phyloP scores from a whole-genome alignment of 176 grass and related monocot genomes.

The Musa acuminata region DNA sequence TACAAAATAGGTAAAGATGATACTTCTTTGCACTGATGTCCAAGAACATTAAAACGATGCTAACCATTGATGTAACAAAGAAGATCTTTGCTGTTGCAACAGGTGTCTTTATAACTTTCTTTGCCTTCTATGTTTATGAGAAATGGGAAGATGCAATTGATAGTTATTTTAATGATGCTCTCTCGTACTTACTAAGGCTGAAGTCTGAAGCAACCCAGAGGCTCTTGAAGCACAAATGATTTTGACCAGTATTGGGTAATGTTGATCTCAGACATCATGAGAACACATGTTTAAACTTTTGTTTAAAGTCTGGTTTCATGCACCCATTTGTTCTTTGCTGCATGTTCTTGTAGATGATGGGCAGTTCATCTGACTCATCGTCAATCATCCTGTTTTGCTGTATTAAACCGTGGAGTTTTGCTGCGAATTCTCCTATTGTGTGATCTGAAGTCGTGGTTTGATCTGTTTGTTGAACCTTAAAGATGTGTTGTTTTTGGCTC shows the following conservation, averaged over 20 bases:
- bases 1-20: slow-evolving; percentile 68
- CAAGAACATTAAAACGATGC: background rate
- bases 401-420: background rate
- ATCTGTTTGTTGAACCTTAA: too few relatives aligned
- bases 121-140: slow-evolving; percentile 69
- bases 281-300: background rate
- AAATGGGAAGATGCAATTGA: slow-evolving; percentile 83
- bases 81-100: slow-evolving; percentile 9
- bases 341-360: background rate
- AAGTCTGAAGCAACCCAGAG: slow-evolving; percentile 39
- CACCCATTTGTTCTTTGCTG: background rate
- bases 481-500: too few relatives aligned
- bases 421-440: too few relatives aligned
- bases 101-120: slow-evolving; percentile 65
- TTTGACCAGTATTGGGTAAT: background rate
- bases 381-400: background rate
- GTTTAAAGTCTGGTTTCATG: background rate
- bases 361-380: background rate
- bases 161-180: slow-evolving; percentile 25
- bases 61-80: background rate
- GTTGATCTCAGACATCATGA: background rate
- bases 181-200: slow-evolving; percentile 34
- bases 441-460: too few relatives aligned
- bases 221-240: slow-evolving; percentile 32
- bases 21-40: background rate